A percentile compares a stretch with the other conserved stretches of the same genome.
phyloP scores from a whole-genome alignment of 208 protist genomes.

The Spongospora subterranea region DNA sequence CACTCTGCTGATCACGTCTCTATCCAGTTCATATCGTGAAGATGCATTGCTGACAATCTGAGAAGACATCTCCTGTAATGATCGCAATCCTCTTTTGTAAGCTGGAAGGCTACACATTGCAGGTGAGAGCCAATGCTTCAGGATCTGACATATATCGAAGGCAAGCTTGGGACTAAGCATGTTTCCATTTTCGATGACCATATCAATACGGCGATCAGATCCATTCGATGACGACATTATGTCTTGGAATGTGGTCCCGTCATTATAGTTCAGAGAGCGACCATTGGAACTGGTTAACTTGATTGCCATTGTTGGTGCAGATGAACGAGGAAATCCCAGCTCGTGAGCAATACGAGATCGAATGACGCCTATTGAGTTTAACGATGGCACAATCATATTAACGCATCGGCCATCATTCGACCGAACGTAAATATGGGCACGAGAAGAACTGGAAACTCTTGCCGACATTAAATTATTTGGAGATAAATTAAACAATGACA shows the following conservation, averaged over 20 bases:
- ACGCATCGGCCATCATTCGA: not conserved
- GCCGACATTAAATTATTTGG: not conserved
- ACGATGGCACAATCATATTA: not conserved
- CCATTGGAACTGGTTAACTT: not conserved
- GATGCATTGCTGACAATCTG: not conserved
- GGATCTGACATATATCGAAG: not conserved
- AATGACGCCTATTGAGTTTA: not conserved
- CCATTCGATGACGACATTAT: no score
- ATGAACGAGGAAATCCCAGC: not conserved
- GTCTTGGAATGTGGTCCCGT: not conserved
- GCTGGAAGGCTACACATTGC: not conserved
- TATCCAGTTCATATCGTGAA: not conserved
- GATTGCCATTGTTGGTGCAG: not conserved
- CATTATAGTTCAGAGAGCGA: not conserved
- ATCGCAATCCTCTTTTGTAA: not conserved
- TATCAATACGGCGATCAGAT: not conserved
- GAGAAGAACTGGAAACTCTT: not conserved
- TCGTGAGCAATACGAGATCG: not conserved
- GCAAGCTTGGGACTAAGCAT: conserved; percentile 19
- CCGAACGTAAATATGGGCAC: conserved; percentile 27
- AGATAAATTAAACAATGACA: not conserved
- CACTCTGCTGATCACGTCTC: not conserved
- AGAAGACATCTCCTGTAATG: not conserved
- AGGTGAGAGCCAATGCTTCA: conserved; percentile 48
- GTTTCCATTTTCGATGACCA: conserved; percentile 19